Evolutionary conservation across 331 rosid genomes (phyloP).

Genomic region (Malus hybrid): DNA sequence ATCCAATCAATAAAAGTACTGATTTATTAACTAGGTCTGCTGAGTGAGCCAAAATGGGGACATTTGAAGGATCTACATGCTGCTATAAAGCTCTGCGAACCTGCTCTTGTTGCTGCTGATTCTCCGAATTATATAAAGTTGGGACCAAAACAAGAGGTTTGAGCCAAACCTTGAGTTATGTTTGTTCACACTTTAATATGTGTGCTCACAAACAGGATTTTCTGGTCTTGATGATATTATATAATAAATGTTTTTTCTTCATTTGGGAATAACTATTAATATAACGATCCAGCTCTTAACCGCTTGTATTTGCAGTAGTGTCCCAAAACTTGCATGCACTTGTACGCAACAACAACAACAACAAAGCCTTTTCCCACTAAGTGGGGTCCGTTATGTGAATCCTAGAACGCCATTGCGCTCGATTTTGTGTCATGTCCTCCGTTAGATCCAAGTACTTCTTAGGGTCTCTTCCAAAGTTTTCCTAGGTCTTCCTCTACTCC

Average conservation of each 20-base stretch:
- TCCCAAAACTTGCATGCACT: not conserved
- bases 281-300: not conserved
- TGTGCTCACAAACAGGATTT: not conserved
- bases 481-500: too few species aligned
- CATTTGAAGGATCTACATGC: slow-evolving; percentile 93
- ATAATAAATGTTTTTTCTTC: not conserved
- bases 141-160: slow-evolving; percentile 96
- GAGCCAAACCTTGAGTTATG: slow-evolving; percentile 14
- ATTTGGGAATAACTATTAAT: too few species aligned
- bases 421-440: too few species aligned
- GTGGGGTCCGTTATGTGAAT: too few species aligned
- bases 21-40: slow-evolving; percentile 42
- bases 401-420: too few species aligned
- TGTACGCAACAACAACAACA: too few species aligned
- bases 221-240: not conserved
- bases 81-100: slow-evolving; percentile 89
- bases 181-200: not conserved
- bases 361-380: too few species aligned
- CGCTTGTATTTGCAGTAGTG: not conserved
- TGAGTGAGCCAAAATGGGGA: slow-evolving; percentile 95
- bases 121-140: slow-evolving; percentile 65
- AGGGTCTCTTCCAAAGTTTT: too few species aligned
- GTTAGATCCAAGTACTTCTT: too few species aligned
- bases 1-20: not conserved
- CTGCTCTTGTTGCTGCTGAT: slow-evolving; percentile 78